phyloP scores from a whole-genome alignment of 2,329 filamentous ascomycete genomes.

The Polytolypa hystricis region DNA sequence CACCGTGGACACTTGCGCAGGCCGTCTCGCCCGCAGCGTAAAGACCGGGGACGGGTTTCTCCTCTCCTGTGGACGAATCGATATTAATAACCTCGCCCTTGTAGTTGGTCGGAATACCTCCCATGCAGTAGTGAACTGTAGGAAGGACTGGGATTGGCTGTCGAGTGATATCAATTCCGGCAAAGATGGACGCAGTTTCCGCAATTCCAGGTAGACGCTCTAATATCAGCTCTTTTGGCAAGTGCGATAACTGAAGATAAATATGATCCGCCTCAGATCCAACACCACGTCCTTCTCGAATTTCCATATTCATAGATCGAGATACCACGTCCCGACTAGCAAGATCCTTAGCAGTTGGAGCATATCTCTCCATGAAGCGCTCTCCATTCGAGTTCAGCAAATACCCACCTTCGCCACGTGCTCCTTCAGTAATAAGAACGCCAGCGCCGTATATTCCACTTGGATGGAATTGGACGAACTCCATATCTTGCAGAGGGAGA shows the following conservation, averaged over 20 bases:
- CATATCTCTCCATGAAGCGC: slow-evolving; percentile 90
- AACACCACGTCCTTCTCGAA: slow-evolving; percentile 80
- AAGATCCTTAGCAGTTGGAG: slow-evolving; percentile 83
- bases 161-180: slow-evolving; percentile 79
- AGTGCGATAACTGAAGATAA: slow-evolving; percentile 79
- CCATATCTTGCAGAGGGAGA: slow-evolving; percentile 84
- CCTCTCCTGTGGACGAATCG: slow-evolving; percentile 58
- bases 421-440: slow-evolving; percentile 82
- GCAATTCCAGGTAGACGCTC: slow-evolving; percentile 88
- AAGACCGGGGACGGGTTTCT: slow-evolving; percentile 74
- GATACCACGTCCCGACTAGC: slow-evolving; percentile 82
- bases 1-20: slow-evolving; percentile 83
- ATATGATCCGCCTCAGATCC: slow-evolving; percentile 87
- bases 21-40: slow-evolving; percentile 85
- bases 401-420: slow-evolving; percentile 85
- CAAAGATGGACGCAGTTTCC: slow-evolving; percentile 82
- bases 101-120: slow-evolving; percentile 84
- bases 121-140: slow-evolving; percentile 94
- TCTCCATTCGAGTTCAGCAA: slow-evolving; percentile 84
- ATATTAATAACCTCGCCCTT: slow-evolving; percentile 83
- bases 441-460: slow-evolving; percentile 90
- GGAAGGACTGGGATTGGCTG: slow-evolving; percentile 81
- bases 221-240: slow-evolving; percentile 71
- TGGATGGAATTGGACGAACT: slow-evolving; percentile 91
- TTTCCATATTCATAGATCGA: slow-evolving; percentile 86